Evolutionary conservation across 2,329 filamentous ascomycete species (phyloP), one percentile per base, ranked within the genome.

Genomic region (Blastomyces silverae): DNA sequence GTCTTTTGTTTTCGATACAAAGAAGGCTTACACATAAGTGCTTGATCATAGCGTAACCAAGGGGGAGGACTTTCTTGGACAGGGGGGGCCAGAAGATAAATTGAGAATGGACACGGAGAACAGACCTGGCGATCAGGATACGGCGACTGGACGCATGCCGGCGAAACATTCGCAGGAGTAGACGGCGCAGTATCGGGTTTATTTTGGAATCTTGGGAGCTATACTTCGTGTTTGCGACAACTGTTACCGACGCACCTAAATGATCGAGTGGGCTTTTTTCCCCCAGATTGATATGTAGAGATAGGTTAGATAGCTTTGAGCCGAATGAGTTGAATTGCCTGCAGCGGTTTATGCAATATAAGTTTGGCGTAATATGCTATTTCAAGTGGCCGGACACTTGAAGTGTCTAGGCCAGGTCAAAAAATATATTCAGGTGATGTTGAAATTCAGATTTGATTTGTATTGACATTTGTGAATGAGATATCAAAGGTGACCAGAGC

Each of bases 31-130:
- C 31, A n/a, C 39, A 3, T n/a, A 8, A 17, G 15, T 20, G 1
- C 17, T 57, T 39, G 34, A 17, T 31, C 31, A 22, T 65, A 77
- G 76, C 66, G 67, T 76, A 56, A 74, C 75, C 17, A 71, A 73
- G 28, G 76, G 75, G 15, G 70, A 69, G 44, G 70, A 79, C 6
- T 80, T 75, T 63, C 70, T 76, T 25, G 76, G 75, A 5, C 10
- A 57, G 0, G 75, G 73, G 17, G 76, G 75, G 13, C 75, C 76
- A 0, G 75, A 77, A 64, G 74, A 76, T 50, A 76, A 75, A 25
- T 60, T 73, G 28, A 72, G 70, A 65, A 66, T 70, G 4, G 66
- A 74, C 4, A 69, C 70, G 0, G 70, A 73, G 63, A 66, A 66
- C 58, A 71, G 71, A 25, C 65, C 67, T 50, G 73, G 73, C 34